Evolutionary conservation across 192 early-diverging fungal genomes (phyloP), one percentile per base, ranked within the genome.

Genomic region (Jimgerdemannia lactiflua): DNA sequence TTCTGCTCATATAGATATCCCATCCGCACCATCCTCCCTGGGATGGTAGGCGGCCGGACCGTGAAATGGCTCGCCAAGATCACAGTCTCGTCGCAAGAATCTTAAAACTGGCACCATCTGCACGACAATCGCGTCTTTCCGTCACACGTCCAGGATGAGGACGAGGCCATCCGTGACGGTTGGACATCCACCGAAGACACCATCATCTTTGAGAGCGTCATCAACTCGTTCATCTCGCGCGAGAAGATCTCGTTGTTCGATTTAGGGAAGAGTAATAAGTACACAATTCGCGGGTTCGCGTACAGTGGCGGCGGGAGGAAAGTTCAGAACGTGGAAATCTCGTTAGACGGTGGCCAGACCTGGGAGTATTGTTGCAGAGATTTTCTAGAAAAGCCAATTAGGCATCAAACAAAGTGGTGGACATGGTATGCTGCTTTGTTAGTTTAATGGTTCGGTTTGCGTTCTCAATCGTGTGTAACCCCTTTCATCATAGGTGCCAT

Each of bases 101-200:
- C 92, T 17, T 75, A 77, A 20, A 89, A 85, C 77, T 88, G 83
- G 71, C 95, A 94, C 82, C 95, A 96, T 72, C 87, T 88, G 71
- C 84, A 85, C 43, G 95, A 96, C 79, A 96, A 96, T 82, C 89
- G 93, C 74, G 94, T 96, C 41, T 82, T 96, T 49, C 95, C 95
- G 20, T 92, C 95, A 11, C 72, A 86, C 54, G 89, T 92, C 63
- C 82, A 82, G 65, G 77, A 80, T 39, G 86, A 80, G 4, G 78
- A 74, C 68, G 89, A 84, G 4, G 81, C 86, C 54, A 76, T 80
- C 40, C 83, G 82, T 39, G 74, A 76, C 6, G 74, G 70, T 42
- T 93, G 92, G 92, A 92, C 90, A 91, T 77, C 65, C 39, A 79
- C 77, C 7, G 89, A 87, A 4, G 29, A 29, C 29, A 91, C 87